Percentiles rank a stretch among this genome's conserved stretches.
phyloP scores from a whole-genome alignment of 805 yeast species.

The Saturnispora ahearnii region DNA sequence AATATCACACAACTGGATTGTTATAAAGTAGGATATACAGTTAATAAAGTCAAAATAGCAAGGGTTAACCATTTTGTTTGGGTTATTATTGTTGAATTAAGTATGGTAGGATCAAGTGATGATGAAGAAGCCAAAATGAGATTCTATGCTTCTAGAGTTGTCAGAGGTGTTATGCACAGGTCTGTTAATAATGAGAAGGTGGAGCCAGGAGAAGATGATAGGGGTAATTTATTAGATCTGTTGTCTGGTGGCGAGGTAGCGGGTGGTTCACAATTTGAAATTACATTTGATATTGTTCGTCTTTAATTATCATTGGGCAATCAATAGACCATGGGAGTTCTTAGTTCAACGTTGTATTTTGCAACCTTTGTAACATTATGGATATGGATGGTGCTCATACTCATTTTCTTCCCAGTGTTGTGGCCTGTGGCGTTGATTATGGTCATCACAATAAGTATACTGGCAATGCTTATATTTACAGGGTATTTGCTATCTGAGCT shows the following conservation, averaged over 20 bases:
- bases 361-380: background rate
- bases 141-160: conserved; percentile 37
- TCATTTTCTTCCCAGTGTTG: background rate
- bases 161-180: conserved; percentile 28
- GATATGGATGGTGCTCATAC: background rate
- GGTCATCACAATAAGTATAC: background rate
- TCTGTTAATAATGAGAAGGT: conserved; percentile 12
- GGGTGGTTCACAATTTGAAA: conserved; percentile 28
- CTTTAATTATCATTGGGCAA: conserved; percentile 4
- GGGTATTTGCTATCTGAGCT: background rate
- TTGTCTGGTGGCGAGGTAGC: conserved; percentile 21
- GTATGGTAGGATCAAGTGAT: conserved; percentile 61
- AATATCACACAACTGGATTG: conserved; percentile 39
- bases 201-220: background rate
- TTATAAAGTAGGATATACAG: conserved; percentile 41
- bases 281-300: conserved; percentile 34
- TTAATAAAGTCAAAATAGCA: conserved; percentile 44
- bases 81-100: conserved; percentile 45
- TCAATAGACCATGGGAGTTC: background rate
- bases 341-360: background rate
- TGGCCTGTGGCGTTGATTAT: background rate
- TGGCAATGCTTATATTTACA: background rate
- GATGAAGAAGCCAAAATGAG: conserved; percentile 57
- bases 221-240: conserved; percentile 15
- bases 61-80: conserved; percentile 55